Evolutionary conservation across 768 basidiomycete species (phyloP), one percentile per base, ranked within the genome.

Genomic region (Kwoniella sp.): DNA sequence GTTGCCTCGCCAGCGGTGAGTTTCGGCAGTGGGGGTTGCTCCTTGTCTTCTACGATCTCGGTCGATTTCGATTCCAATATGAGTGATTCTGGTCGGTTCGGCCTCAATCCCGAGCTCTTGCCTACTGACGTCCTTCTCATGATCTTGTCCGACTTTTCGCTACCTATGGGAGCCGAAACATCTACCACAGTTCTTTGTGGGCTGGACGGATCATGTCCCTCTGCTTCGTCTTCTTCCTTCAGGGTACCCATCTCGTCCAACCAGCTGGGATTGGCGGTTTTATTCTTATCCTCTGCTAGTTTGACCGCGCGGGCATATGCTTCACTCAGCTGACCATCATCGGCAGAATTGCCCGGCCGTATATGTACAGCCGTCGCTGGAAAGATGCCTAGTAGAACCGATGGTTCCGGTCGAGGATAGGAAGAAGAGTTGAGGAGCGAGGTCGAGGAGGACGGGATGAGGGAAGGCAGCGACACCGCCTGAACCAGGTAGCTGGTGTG

Each of bases 1-100:
- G 93, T 98, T 62, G 96, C 92, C 69, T 95, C 93, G 31, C 89
- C 89, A 9, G 89, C 88, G 58, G 91, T 92, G 41, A 96, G 80
- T n/a, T 87, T 88, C 5, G 93, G 93, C 37, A 95, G 82, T 3
- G 67, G 70, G 7, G 65, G 70, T 39, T 71, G 59, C 19, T 60
- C 61, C 45, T 69, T 69, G 9, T 67, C 60, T 15, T 54, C 62
- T 11, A 27, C 31, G 7, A 39, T 34, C 14, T 44, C 31, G 22
- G 25, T 28, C 12, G 38, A 15, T 25, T 46, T 36, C 46, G 32
- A 20, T 29, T 56, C 55, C 7, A 63, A 25, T 5, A 68, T n/a
- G 5, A 68, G 43, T 2, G 66, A 65, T 43, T 55, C 57, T 2
- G 66, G 66, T 43, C 65, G 50, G 50, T 57, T 55, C 4, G 59